phyloP scores from a whole-genome alignment of 2,329 filamentous ascomycete species.

The Pleoardoris graminearum region DNA sequence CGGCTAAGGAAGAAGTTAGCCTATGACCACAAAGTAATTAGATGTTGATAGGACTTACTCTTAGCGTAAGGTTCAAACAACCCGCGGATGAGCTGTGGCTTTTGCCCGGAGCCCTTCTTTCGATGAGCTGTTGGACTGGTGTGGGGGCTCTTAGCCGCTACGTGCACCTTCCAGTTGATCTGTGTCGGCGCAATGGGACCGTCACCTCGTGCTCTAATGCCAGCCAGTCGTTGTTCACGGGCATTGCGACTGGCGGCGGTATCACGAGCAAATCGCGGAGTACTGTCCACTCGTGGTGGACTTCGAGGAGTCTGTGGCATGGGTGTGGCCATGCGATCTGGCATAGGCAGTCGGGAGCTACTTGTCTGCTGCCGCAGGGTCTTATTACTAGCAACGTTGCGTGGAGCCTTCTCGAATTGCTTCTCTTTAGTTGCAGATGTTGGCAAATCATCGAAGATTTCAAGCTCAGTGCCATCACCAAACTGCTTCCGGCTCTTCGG shows the following conservation, averaged over 20 bases:
- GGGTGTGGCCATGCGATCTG: constrained; percentile 52
- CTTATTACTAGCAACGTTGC: constrained; percentile 69
- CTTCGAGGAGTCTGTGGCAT: constrained; percentile 60
- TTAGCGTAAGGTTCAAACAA: constrained; percentile 77
- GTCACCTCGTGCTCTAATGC: constrained; percentile 49
- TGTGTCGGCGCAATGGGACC: constrained; percentile 57
- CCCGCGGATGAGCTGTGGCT: constrained; percentile 88
- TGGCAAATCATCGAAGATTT: constrained; percentile 91
- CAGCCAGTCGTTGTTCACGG: constrained; percentile 61
- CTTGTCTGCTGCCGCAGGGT: constrained; percentile 58
- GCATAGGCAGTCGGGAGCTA: constrained; percentile 46
- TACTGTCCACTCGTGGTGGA: constrained; percentile 55
- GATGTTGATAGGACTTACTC: constrained; percentile 60
- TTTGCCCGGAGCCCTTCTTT: constrained; percentile 60
- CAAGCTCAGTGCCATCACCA: constrained; percentile 89
- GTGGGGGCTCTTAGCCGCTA: constrained; percentile 55
- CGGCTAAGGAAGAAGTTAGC: constrained; percentile 55
- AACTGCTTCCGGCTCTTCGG: constrained; percentile 55
- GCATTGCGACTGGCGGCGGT: constrained; percentile 68
- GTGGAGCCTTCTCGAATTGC: constrained; percentile 78
- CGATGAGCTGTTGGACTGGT: constrained; percentile 54
- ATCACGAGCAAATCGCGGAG: constrained; percentile 67
- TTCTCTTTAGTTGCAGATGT: constrained; percentile 83
- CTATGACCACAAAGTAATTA: constrained; percentile 12
- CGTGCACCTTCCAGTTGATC: constrained; percentile 63